A percentile compares a stretch with the other conserved stretches of the same genome.
Conservation (phyloP, 2,329 filamentous ascomycete species). For the Arthrobotrys entomopaga region DNA sequence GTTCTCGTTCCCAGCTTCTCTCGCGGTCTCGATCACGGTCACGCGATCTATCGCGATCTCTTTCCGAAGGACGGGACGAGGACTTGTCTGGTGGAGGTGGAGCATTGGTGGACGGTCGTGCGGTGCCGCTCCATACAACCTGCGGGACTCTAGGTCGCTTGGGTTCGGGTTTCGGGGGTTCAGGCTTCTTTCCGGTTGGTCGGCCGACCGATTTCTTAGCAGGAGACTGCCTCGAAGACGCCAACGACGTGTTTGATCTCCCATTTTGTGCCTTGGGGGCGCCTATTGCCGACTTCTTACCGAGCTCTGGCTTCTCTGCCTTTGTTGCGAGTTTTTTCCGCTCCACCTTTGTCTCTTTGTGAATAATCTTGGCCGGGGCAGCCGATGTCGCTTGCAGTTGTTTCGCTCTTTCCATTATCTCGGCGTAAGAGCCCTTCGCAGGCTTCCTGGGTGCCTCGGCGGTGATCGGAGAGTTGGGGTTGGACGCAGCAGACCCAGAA, state of each 20-base stretch:
- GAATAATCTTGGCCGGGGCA: slow-evolving; percentile 46
- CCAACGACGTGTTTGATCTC: slow-evolving; percentile 14
- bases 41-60: slow-evolving; percentile 5
- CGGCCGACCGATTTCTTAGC: slow-evolving; percentile 19
- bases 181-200: slow-evolving; percentile 22
- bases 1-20: slow-evolving; percentile 32
- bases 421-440: slow-evolving; percentile 46
- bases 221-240: slow-evolving; percentile 22
- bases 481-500: slow-evolving; percentile 50
- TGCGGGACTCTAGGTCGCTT: slow-evolving; percentile 18
- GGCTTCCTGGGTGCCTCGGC: slow-evolving; percentile 44
- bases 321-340: slow-evolving; percentile 46
- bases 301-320: slow-evolving; percentile 33
- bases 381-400: slow-evolving; percentile 42
- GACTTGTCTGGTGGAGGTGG: slow-evolving; percentile 34
- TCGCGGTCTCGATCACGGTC: slow-evolving; percentile 16
- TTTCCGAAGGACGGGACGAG: slow-evolving; percentile 7
- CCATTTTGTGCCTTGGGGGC: slow-evolving; percentile 10
- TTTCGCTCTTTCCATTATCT: slow-evolving; percentile 52
- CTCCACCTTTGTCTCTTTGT: slow-evolving; percentile 49
- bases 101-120: slow-evolving; percentile 34
- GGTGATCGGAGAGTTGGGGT: slow-evolving; percentile 49
- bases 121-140: slow-evolving; percentile 47
- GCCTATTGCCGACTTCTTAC: slow-evolving; percentile 20
- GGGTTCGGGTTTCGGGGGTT: slow-evolving; percentile 21